Conservation (phyloP, 2,329 filamentous ascomycete genomes). For the Botrytis porri region DNA sequence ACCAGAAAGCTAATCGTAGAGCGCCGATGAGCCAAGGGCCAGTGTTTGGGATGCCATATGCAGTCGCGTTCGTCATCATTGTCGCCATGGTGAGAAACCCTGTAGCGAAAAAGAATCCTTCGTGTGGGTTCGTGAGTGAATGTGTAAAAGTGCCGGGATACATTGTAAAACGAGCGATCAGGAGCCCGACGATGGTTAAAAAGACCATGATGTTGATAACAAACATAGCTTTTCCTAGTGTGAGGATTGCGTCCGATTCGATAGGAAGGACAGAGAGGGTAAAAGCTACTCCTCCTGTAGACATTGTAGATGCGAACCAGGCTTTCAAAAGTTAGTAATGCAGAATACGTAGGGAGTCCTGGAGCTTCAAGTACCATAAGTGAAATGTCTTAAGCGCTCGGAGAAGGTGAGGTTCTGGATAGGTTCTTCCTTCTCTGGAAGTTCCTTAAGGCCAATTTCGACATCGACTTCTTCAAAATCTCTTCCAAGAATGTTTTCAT, state of each 20-base stretch:
- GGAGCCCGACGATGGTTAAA: slow-evolving; percentile 49
- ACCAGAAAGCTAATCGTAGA: slow-evolving; percentile 67
- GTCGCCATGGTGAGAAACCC: slow-evolving; percentile 68
- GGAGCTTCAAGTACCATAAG: slow-evolving; percentile 10
- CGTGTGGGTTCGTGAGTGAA: slow-evolving; percentile 61
- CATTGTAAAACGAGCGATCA: slow-evolving; percentile 60
- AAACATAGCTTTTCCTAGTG: slow-evolving; percentile 68
- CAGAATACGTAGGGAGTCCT: slow-evolving; percentile 28
- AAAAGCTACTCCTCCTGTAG: slow-evolving; percentile 66
- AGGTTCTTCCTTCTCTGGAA: slow-evolving; percentile 7
- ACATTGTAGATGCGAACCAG: slow-evolving; percentile 78
- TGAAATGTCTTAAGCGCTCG: slow-evolving; percentile 20
- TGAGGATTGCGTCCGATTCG: slow-evolving; percentile 52
- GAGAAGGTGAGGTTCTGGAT: slow-evolving; percentile 4
- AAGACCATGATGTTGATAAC: slow-evolving; percentile 67
- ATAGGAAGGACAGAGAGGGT: slow-evolving; percentile 60
- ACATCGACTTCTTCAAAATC: background rate
- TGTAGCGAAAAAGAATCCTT: slow-evolving; percentile 70
- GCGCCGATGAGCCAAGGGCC: slow-evolving; percentile 54
- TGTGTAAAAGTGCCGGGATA: slow-evolving; percentile 52
- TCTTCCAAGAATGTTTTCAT: background rate
- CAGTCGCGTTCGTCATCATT: slow-evolving; percentile 63
- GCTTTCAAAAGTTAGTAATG: slow-evolving; percentile 25
- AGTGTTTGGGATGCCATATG: slow-evolving; percentile 59
- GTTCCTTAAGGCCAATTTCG: background rate